Percentiles rank a stretch among this genome's conserved stretches.
Conservation (phyloP, 139 green algal species). For the Chlorella sp. region DNA sequence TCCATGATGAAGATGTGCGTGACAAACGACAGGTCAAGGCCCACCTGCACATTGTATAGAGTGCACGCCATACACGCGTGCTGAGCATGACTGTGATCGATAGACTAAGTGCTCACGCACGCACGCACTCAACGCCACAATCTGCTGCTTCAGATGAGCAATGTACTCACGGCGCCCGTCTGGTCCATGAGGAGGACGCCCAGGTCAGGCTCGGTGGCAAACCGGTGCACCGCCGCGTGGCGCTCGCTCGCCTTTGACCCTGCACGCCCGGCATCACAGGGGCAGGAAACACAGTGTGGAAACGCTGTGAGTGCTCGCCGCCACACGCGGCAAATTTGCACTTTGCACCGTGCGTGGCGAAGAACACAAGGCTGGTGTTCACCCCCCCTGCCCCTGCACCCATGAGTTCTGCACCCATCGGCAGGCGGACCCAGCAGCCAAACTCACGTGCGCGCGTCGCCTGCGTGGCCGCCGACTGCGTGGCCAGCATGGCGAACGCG, state of each 20-base stretch:
- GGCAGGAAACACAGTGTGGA: neutral
- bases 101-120: no score
- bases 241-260: slow-evolving; percentile 16
- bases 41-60: slow-evolving; percentile 46
- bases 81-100: no score
- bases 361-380: no score
- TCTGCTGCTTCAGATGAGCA: neutral
- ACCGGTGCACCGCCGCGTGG: slow-evolving; percentile 37
- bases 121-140: no score
- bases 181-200: slow-evolving; percentile 81
- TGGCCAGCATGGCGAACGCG: slow-evolving; percentile 6
- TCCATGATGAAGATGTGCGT: slow-evolving; percentile 90
- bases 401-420: no score
- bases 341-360: no score
- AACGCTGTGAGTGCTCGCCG: no score
- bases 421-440: no score
- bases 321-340: no score
- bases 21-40: slow-evolving; percentile 90
- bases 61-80: neutral
- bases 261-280: neutral
- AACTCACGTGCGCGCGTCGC: no score
- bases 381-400: no score
- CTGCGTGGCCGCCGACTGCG: no score
- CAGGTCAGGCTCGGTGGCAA: slow-evolving; percentile 37
- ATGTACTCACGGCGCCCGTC: slow-evolving; percentile 25